Base-by-base conservation (phyloP, 257 asterid species). In the Nicotiana obtusifolia region DNA sequence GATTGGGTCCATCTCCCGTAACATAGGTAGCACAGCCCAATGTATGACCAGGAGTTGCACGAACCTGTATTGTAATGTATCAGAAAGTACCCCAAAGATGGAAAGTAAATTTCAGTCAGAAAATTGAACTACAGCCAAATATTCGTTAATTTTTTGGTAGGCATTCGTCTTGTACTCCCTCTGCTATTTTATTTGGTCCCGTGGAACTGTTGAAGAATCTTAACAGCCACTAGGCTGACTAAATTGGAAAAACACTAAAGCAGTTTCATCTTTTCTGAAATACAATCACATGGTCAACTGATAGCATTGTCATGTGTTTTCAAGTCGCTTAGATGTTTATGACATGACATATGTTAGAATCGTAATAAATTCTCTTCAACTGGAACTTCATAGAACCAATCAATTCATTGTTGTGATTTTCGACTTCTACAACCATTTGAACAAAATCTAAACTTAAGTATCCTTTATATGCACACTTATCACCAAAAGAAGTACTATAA, bases 21-120 rank as follows among this genome's bases (percentile, higher is more conserved):
- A 96, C 98, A 81, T 94, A 94, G 67, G 98, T 94, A 47, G 94
- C 92, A 83, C 99, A 96, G 77, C 98, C 98, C 83, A 76, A 71
- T 30, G 99, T 94, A 80, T 96, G 99, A 69, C 99, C 99, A 22
- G 99, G 98, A 60, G 99, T 94, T 24, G 97, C 97, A 84, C 93
- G 98, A 77, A 96, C 98, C 98, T 96, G 88, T 54, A 83, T 53
- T 52, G 5, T 1, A 44, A 11, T 2, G 19, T 22, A 20, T 71
- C 35, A 71, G 54, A n/a, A 3, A n/a, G 2, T 37, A 37, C 4
- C 37, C 44, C 3, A 11, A 22, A 73, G 37, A 73, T 7, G 16
- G 62, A 49, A 47, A 7, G 62, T 7, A 24, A 26, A 49, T 49
- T 24, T 14, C 62, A 24, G 62, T 4, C 0, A 14, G 2, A 52